phyloP scores from a whole-genome alignment of 2,329 filamentous ascomycete species.

The Penicillium sp. region DNA sequence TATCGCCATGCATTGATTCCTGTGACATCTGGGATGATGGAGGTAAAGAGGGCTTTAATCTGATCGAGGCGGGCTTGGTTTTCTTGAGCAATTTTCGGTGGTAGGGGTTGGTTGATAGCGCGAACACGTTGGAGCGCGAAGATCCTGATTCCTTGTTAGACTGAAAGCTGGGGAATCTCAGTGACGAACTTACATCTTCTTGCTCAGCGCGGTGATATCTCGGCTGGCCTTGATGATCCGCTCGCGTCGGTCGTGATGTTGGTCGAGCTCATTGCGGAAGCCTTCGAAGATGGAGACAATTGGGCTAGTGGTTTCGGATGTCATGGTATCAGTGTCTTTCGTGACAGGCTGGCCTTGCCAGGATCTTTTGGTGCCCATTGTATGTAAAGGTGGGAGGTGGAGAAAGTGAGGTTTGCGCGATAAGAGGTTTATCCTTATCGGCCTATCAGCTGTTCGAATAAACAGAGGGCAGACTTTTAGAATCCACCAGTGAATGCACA shows the following conservation, averaged over 20 bases:
- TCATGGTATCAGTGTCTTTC: constrained; percentile 11
- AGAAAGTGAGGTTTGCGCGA: constrained; percentile 10
- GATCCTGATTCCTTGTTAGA: constrained; percentile 55
- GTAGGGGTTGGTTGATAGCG: constrained; percentile 52
- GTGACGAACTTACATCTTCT: constrained; percentile 75
- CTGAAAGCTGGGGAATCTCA: neutral
- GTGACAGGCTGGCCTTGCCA: constrained; percentile 36
- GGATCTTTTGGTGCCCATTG: constrained; percentile 39
- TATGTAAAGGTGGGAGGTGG: constrained; percentile 3
- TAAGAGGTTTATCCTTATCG: constrained; percentile 3
- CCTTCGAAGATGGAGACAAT: constrained; percentile 73
- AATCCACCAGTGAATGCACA: too few relatives aligned
- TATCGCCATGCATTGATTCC: constrained; percentile 83
- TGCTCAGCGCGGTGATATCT: constrained; percentile 90
- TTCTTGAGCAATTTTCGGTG: constrained; percentile 68
- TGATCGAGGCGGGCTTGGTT: constrained; percentile 67
- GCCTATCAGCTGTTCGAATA: neutral
- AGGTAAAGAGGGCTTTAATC: constrained; percentile 68
- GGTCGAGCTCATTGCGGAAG: constrained; percentile 85
- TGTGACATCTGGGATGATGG: constrained; percentile 71
- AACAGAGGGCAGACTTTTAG: too few relatives aligned
- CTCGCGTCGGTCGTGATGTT: constrained; percentile 91
- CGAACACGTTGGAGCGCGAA: constrained; percentile 73
- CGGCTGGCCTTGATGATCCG: constrained; percentile 85
- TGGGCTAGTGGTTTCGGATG: constrained; percentile 36